Conservation (phyloP, 139 green algal species). For the Bryopsis sp. region DNA sequence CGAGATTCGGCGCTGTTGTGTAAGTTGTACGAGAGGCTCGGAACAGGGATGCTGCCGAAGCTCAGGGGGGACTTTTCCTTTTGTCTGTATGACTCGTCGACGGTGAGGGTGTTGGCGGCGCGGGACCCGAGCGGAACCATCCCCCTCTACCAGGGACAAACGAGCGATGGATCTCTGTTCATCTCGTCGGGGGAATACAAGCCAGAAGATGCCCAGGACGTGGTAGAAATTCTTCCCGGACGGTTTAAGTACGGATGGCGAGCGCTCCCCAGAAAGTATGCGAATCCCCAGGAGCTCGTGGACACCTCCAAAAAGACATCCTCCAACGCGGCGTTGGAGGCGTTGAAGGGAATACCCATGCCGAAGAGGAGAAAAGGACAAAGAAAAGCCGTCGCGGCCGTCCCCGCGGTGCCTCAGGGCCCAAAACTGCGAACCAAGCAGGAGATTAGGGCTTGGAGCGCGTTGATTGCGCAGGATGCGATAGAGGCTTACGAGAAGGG, state of each 20-base stretch:
- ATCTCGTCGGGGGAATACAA: constrained; percentile 26
- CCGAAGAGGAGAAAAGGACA: background rate
- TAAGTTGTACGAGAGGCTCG: constrained; percentile 19
- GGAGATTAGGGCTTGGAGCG: background rate
- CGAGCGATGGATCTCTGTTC: constrained; percentile 27
- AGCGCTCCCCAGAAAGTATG: constrained; percentile 25
- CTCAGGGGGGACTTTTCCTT: constrained; percentile 40
- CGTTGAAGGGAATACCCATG: constrained; percentile 7
- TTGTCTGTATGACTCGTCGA: constrained; percentile 41
- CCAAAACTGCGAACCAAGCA: background rate
- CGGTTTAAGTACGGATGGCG: constrained; percentile 41
- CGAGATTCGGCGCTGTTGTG: constrained; percentile 15
- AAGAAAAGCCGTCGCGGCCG: background rate
- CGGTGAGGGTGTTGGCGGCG: constrained; percentile 38
- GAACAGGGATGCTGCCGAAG: constrained; percentile 34
- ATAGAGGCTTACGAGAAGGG: constrained; percentile 1
- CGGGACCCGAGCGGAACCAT: constrained; percentile 30
- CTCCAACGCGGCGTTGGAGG: background rate
- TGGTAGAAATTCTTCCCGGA: constrained; percentile 33
- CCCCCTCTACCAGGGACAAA: constrained; percentile 32
- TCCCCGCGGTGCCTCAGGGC: background rate
- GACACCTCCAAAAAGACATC: background rate
- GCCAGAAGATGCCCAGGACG: constrained; percentile 20
- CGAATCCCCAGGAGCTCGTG: constrained; percentile 7
- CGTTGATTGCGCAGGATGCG: background rate